These are phyloP conservation scores for Dacryopinax spathularia DNA, from an alignment of 768 basidiomycete species.

Conservation along the genomic window DNA sequence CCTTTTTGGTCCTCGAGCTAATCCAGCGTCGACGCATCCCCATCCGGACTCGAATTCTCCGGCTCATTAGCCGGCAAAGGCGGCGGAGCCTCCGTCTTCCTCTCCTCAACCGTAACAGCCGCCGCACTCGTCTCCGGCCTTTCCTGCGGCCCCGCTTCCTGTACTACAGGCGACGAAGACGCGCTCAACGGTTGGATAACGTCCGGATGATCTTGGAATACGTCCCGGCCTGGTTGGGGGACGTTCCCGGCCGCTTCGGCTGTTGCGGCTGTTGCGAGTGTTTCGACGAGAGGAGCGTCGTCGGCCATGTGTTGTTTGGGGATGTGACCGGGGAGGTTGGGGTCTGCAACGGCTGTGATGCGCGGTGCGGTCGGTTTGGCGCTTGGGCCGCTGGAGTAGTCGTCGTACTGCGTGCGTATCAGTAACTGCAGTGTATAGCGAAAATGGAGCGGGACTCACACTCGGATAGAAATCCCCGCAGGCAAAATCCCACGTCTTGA, in stretches of 20 bases:
- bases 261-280: neutral
- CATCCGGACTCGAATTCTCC: neutral
- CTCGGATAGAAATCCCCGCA: constrained; percentile 29
- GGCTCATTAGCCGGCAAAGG: neutral
- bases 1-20: too few species aligned
- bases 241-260: neutral
- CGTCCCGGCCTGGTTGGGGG: neutral
- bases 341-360: neutral
- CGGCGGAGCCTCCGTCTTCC: neutral
- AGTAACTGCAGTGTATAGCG: neutral
- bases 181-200: neutral
- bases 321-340: neutral
- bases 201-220: constrained; percentile 2
- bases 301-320: neutral
- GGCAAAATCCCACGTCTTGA: constrained; percentile 92
- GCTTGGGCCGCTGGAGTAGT: neutral
- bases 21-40: neutral
- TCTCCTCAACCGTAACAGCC: neutral
- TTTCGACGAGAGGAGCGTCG: neutral
- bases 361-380: neutral
- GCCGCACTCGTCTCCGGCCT: neutral
- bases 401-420: neutral
- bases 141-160: neutral
- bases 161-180: neutral
- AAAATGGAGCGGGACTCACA: neutral